A percentile compares a stretch with the other conserved stretches of the same genome.
These are phyloP conservation scores for Aspergillus fischeri DNA, from an alignment of 2,329 filamentous ascomycete genomes.

Conservation along the genomic window DNA sequence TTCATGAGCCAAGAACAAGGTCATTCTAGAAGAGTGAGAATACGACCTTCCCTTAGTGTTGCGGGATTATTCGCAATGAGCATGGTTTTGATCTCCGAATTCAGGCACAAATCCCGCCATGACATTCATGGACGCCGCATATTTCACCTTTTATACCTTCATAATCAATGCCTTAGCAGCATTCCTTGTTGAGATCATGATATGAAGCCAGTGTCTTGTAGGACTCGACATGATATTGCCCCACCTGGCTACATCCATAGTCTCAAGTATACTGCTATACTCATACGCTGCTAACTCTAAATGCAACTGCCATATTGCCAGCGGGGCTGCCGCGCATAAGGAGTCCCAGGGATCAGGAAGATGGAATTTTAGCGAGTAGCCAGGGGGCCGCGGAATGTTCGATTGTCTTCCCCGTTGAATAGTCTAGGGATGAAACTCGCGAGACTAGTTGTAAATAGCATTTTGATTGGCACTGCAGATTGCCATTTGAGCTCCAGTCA, in stretches of 20 bases:
- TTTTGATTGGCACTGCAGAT: neutral
- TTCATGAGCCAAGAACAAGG: neutral
- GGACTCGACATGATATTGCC: neutral
- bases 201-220: neutral
- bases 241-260: neutral
- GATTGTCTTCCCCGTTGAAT: slow-evolving; percentile 15
- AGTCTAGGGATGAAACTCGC: slow-evolving; percentile 1
- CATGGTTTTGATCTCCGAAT: neutral
- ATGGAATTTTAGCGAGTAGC: slow-evolving; percentile 13
- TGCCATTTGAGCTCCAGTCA: no score
- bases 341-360: slow-evolving; percentile 18
- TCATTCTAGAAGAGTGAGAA: neutral
- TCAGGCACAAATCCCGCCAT: neutral
- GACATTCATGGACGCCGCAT: neutral
- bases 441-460: neutral
- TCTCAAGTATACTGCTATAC: neutral
- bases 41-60: neutral
- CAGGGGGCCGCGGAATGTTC: slow-evolving; percentile 19
- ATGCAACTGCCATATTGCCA: neutral
- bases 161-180: no score
- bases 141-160: no score
- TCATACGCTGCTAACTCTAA: neutral
- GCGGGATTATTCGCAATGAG: neutral
- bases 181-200: no score
- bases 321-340: slow-evolving; percentile 6